Conservation (phyloP, 257 asterid species). For the Scutellaria baicalensis region DNA sequence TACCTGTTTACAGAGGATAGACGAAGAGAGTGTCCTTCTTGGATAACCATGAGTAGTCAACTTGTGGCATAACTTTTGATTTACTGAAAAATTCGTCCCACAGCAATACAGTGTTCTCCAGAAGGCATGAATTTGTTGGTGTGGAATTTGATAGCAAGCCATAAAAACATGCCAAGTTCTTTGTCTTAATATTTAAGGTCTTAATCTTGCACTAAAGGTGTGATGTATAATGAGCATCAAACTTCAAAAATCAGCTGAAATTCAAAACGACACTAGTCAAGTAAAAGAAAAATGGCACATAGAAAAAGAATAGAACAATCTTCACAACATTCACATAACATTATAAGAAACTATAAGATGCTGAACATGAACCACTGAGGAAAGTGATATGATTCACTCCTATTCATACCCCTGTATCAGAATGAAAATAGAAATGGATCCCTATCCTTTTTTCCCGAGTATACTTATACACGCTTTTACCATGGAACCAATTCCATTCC, state of each 20-base stretch:
- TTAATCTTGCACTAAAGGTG: neutral
- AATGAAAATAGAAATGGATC: neutral
- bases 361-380: neutral
- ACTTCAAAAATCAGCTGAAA: constrained; percentile 13
- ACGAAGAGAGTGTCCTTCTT: constrained; percentile 25
- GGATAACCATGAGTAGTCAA: constrained; percentile 10
- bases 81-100: constrained; percentile 24
- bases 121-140: constrained; percentile 31
- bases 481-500: neutral
- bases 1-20: constrained; percentile 33
- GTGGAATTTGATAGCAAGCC: constrained; percentile 52
- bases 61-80: constrained; percentile 16
- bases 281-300: neutral
- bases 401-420: neutral
- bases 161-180: constrained; percentile 24
- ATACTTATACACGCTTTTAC: neutral
- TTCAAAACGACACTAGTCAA: neutral
- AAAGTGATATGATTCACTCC: neutral
- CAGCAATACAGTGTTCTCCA: constrained; percentile 35
- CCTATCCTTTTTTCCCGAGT: neutral
- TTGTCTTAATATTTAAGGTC: neutral
- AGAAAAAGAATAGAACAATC: neutral
- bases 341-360: neutral
- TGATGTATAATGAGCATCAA: constrained; percentile 1
- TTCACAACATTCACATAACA: neutral